Percentiles rank a stretch among this genome's conserved stretches.
phyloP scores from a whole-genome alignment of 2,329 filamentous ascomycete species.

The Esteya vermicola region DNA sequence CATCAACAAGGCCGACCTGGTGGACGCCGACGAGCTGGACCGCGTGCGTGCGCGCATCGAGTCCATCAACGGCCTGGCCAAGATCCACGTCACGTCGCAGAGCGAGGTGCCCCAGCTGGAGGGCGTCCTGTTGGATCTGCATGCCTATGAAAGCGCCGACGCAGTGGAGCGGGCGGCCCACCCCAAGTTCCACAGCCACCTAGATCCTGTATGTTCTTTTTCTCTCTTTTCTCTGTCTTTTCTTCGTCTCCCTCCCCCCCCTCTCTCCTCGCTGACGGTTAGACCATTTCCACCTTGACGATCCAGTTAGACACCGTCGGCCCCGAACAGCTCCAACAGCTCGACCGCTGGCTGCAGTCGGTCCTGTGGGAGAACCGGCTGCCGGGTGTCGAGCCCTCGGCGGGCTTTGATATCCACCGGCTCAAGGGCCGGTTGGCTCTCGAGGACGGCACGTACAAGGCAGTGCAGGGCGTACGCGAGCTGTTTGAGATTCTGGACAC shows the following conservation, averaged over 20 bases:
- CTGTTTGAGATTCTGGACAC: slow-evolving; percentile 70
- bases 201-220: slow-evolving; percentile 52
- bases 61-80: slow-evolving; percentile 83
- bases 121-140: slow-evolving; percentile 74
- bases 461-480: slow-evolving; percentile 85
- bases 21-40: slow-evolving; percentile 54
- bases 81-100: slow-evolving; percentile 66
- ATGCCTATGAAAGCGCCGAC: slow-evolving; percentile 78
- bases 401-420: slow-evolving; percentile 67
- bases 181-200: slow-evolving; percentile 60
- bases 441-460: slow-evolving; percentile 48
- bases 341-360: slow-evolving; percentile 73
- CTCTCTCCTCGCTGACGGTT: slow-evolving; percentile 2
- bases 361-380: slow-evolving; percentile 69
- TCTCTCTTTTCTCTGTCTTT: neutral
- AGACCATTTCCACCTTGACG: slow-evolving; percentile 76
- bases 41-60: slow-evolving; percentile 55
- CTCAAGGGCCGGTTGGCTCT: slow-evolving; percentile 68
- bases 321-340: slow-evolving; percentile 37
- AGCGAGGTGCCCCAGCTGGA: slow-evolving; percentile 71
- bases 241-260: neutral
- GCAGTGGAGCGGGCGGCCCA: slow-evolving; percentile 57
- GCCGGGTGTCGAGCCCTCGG: slow-evolving; percentile 21
- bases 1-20: slow-evolving; percentile 85
- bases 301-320: slow-evolving; percentile 51